Percentiles rank a stretch among this genome's conserved stretches.
Evolutionary conservation across 129 eudicot genomes (phyloP).

Genomic region (Centella asiatica): DNA sequence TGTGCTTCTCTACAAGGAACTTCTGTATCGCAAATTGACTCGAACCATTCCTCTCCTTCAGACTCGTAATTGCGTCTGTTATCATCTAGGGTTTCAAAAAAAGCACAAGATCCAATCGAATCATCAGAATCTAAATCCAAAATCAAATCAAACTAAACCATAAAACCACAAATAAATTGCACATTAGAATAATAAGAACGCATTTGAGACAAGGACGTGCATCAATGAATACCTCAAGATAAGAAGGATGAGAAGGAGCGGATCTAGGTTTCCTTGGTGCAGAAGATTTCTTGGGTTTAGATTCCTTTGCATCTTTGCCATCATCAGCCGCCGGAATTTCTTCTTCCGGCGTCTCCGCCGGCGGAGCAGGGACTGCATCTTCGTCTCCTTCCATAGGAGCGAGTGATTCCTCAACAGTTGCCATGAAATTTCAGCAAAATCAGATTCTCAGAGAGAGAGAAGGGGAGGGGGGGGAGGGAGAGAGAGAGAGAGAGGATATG

Average conservation of each 20-base stretch:
- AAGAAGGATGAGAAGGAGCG: conserved; percentile 9
- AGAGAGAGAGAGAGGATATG: not conserved
- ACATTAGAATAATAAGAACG: not conserved
- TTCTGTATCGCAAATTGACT: conserved; percentile 8
- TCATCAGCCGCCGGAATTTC: not conserved
- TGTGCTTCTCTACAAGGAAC: conserved; percentile 8
- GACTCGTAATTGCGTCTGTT: conserved; percentile 4
- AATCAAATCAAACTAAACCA: not conserved
- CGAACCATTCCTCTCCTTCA: conserved; percentile 6
- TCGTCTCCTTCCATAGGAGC: conserved; percentile 1
- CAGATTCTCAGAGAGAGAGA: not conserved
- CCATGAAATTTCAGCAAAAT: not conserved
- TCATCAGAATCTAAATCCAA: not conserved
- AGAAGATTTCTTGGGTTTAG: conserved; percentile 3
- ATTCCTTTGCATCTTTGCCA: not conserved
- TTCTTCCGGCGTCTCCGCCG: conserved; percentile 1
- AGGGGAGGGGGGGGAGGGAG: not conserved
- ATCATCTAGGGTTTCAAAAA: conserved; percentile 8
- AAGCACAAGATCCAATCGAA: not conserved
- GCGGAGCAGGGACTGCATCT: not conserved
- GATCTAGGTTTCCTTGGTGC: conserved; percentile 10
- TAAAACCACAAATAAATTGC: not conserved
- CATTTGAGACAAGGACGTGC: too few species aligned
- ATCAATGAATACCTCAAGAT: not conserved
- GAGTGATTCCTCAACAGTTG: conserved; percentile 1